Base-by-base conservation (phyloP, 2,329 filamentous ascomycete genomes). In the Zymoseptoria pseudotritici region DNA sequence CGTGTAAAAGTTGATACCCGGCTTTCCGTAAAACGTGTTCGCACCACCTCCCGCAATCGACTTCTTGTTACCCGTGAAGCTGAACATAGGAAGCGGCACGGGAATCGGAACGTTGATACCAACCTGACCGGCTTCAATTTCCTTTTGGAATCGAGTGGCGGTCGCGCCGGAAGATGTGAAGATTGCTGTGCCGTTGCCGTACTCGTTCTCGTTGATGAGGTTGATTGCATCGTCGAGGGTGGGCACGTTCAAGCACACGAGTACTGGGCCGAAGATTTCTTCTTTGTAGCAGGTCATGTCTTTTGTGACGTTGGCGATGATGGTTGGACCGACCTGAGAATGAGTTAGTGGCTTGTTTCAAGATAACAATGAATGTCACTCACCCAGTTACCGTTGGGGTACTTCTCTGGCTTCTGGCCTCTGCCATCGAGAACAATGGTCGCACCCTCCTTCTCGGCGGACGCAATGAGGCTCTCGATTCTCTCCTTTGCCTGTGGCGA, bases 1-100 rank as follows among this genome's bases (percentile, higher is more conserved):
- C 2, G 94, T 99, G 77, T 96, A 97, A 74, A 99, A 99, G 73
- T 89, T 87, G 73, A 99, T 77, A 22, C 93, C 94, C 0, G 91
- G 90, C 76, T 90, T 89, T 66, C 94, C 94, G 77, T 99, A 99
- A 75, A 99, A 97, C 17, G 91, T 96, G 78, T 85, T 96, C 46
- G 90, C 89, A 62, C 94, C 93, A 56, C 92, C 92, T 58, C 93
- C 94, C 0, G 94, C 94, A 59, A 97, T 82, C 71, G 86, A 91
- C 82, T 89, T 92, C 86, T 99, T 83, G 74, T 87, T 87, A 19
- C 84, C 84, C 2, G 84, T 86, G 61, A 73, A 72, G 58, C 60
- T 65, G 65, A 71, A 74, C 72, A 73, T 72, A 54, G 71, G 71
- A 54, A 74, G 71, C 65, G 76, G 75, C 4, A 86, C 84, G 29